These are phyloP conservation scores for Lentinula aciculospora DNA, from an alignment of 768 basidiomycete genomes.

Conservation along the genomic window DNA sequence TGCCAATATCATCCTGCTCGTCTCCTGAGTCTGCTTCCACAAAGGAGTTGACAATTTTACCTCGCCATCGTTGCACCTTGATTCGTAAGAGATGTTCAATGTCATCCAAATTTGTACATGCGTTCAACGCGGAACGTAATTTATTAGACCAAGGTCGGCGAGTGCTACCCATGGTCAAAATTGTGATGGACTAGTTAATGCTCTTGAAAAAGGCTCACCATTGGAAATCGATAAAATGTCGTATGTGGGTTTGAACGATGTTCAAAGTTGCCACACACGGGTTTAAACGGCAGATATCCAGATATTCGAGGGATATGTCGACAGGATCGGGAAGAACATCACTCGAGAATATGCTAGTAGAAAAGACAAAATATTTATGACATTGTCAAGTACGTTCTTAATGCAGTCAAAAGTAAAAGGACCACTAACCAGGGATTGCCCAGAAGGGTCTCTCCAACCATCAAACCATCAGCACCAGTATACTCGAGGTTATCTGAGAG, in stretches of 20 bases:
- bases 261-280: conserved; percentile 42
- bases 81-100: conserved; percentile 22
- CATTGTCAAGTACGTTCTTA: neutral
- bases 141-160: conserved; percentile 30
- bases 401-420: neutral
- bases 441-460: conserved; percentile 77
- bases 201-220: conserved; percentile 37
- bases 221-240: conserved; percentile 64
- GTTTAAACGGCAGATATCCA: conserved; percentile 50
- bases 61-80: conserved; percentile 29
- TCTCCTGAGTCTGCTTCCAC: neutral
- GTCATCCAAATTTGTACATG: conserved; percentile 24
- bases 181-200: no score
- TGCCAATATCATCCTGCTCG: neutral
- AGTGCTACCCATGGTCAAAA: no score
- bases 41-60: neutral
- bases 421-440: conserved; percentile 65
- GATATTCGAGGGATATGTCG: conserved; percentile 63
- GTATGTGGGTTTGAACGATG: conserved; percentile 57
- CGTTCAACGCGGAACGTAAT: conserved; percentile 24
- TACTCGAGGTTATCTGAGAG: conserved; percentile 43
- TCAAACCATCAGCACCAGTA: conserved; percentile 67
- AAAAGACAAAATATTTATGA: neutral
- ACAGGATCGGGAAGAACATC: conserved; percentile 54
- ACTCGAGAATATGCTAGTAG: conserved; percentile 60